Evolutionary conservation across 2,329 filamentous ascomycete genomes (phyloP).

Genomic region (Westerdykella ornata): DNA sequence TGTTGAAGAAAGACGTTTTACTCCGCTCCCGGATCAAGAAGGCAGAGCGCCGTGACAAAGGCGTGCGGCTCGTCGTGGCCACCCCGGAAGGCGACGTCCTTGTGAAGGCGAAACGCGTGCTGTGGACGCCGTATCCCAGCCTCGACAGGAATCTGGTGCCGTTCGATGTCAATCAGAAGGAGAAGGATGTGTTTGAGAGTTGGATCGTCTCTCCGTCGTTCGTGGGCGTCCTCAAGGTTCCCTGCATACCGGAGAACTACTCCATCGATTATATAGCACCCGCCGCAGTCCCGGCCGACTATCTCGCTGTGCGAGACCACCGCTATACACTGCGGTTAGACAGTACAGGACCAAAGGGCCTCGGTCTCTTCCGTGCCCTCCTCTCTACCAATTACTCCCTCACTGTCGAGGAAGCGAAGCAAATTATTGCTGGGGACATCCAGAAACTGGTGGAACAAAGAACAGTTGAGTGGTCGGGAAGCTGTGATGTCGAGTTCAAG

Average conservation of each 20-base stretch:
- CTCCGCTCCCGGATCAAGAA: constrained; percentile 9
- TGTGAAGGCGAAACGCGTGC: constrained; percentile 16
- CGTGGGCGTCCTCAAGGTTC: constrained; percentile 12
- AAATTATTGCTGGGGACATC: constrained; percentile 3
- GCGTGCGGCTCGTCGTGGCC: constrained; percentile 6
- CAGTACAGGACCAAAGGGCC: constrained; percentile 13
- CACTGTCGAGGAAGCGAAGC: constrained; percentile 5
- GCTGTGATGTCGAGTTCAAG: constrained; percentile 9
- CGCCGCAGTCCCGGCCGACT: constrained; percentile 7
- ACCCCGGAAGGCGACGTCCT: constrained; percentile 3
- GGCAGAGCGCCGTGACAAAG: constrained; percentile 1
- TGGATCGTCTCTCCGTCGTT: constrained; percentile 9
- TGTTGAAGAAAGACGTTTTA: constrained; percentile 11
- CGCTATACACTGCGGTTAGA: constrained; percentile 14
- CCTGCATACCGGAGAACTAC: constrained; percentile 17
- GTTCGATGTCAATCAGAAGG: constrained; percentile 11
- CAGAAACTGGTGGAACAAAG: constrained; percentile 6
- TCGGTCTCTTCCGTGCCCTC: constrained; percentile 12
- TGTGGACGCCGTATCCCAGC: constrained; percentile 13
- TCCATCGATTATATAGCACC: constrained; percentile 10
- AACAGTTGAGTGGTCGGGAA: constrained; percentile 3
- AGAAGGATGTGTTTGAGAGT: constrained; percentile 7
- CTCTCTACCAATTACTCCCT: constrained; percentile 13
- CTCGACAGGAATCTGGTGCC: constrained; percentile 6
- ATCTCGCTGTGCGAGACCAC: constrained; percentile 14